Conservation (phyloP, 1,284 basidiomycete genomes). For the Apiotrichum gracile region DNA sequence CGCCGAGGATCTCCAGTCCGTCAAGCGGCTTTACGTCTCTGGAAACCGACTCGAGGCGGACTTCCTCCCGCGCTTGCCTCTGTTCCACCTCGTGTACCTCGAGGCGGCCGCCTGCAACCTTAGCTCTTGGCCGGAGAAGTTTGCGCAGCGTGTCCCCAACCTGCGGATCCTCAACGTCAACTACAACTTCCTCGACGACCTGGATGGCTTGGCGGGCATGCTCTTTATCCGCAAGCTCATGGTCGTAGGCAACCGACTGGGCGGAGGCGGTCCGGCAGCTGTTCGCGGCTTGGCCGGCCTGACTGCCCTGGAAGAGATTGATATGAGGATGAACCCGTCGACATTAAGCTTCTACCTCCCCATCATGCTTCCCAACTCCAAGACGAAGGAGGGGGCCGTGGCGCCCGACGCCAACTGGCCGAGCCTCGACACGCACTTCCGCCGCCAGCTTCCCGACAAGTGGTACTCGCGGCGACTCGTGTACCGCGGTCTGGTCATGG, state of each 20-base stretch:
- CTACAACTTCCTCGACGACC: conserved; percentile 79
- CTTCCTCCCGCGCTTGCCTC: conserved; percentile 54
- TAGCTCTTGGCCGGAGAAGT: conserved; percentile 61
- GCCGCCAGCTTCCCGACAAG: conserved; percentile 78
- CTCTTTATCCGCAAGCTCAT: conserved; percentile 70
- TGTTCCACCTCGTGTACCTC: conserved; percentile 82
- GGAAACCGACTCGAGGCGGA: conserved; percentile 50
- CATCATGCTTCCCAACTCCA: conserved; percentile 54
- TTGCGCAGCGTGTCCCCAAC: conserved; percentile 70
- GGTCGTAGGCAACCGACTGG: conserved; percentile 73
- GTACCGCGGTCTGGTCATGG: conserved; percentile 81
- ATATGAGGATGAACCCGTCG: conserved; percentile 91
- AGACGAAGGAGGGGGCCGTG: neutral
- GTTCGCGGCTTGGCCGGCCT: conserved; percentile 64
- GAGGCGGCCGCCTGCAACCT: conserved; percentile 89
- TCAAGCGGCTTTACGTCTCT: conserved; percentile 88
- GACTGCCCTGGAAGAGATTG: conserved; percentile 73
- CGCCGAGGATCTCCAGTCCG: conserved; percentile 72
- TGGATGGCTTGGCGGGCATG: conserved; percentile 67
- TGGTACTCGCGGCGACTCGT: conserved; percentile 75
- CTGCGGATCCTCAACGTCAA: conserved; percentile 88
- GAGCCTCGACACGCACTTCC: conserved; percentile 74
- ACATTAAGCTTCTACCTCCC: conserved; percentile 93
- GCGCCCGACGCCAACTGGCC: conserved; percentile 47
- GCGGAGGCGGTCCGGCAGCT: conserved; percentile 48